phyloP scores from a whole-genome alignment of 257 asterid genomes.

The Cordia subcordata region DNA sequence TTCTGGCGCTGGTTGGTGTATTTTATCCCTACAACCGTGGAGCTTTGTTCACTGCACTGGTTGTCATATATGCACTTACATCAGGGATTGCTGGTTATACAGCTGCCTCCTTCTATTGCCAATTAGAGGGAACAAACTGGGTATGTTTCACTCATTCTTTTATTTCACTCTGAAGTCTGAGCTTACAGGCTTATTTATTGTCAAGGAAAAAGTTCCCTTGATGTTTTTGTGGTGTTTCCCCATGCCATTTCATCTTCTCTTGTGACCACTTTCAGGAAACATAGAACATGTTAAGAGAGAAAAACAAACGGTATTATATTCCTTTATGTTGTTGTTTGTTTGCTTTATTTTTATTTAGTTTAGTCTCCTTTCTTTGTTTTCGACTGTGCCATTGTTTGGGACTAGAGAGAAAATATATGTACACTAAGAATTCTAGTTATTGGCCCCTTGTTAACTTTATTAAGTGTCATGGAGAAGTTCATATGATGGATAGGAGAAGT shows the following conservation, averaged over 20 bases:
- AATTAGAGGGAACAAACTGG: slow-evolving; percentile 40
- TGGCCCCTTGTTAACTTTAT: too few species aligned
- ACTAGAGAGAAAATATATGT: too few species aligned
- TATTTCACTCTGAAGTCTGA: neutral
- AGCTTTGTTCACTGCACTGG: slow-evolving; percentile 38
- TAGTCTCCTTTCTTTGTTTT: too few species aligned
- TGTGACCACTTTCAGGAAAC: neutral
- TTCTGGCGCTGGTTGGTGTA: slow-evolving; percentile 40
- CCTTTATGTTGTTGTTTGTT: too few species aligned
- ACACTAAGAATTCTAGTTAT: too few species aligned
- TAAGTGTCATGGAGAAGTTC: too few species aligned
- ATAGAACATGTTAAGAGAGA: too few species aligned
- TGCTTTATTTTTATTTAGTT: too few species aligned
- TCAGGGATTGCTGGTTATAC: slow-evolving; percentile 42
- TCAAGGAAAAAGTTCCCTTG: neutral
- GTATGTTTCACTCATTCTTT: slow-evolving; percentile 8
- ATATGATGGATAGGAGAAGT: too few species aligned
- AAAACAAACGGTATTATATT: too few species aligned
- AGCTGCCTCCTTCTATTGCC: slow-evolving; percentile 35
- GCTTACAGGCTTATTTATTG: neutral
- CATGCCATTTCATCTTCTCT: neutral
- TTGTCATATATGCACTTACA: slow-evolving; percentile 36
- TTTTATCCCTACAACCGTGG: slow-evolving; percentile 47
- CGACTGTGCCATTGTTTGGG: too few species aligned
- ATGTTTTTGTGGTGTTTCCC: neutral